A percentile compares a stretch with the other conserved stretches of the same genome.
These are phyloP conservation scores for Arxiozyma slooffiae DNA, from an alignment of 1,139 yeast genomes.

Conservation along the genomic window DNA sequence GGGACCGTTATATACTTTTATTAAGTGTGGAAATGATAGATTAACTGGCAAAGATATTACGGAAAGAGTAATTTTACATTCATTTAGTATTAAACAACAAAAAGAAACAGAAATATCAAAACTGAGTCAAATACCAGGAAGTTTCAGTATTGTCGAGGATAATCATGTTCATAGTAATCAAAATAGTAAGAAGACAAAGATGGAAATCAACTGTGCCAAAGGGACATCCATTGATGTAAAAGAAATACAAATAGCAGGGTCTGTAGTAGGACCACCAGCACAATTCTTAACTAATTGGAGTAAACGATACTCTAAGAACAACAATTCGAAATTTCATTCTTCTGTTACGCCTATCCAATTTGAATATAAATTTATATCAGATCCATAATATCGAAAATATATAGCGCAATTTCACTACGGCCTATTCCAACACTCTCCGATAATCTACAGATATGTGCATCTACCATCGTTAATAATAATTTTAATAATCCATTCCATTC, in stretches of 20 bases:
- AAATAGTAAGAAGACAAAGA: background rate
- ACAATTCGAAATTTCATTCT: too few species aligned
- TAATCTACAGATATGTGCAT: too few species aligned
- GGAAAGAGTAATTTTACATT: conserved; percentile 41
- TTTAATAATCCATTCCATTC: too few species aligned
- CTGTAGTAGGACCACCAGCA: conserved; percentile 32
- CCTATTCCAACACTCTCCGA: too few species aligned
- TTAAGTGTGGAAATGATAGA: conserved; percentile 20
- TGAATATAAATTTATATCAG: too few species aligned
- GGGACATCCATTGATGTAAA: background rate
- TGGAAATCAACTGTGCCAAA: background rate
- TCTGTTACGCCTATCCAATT: too few species aligned
- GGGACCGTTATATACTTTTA: conserved; percentile 50
- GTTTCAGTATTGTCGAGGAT: background rate
- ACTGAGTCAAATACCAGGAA: background rate
- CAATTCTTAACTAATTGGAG: background rate
- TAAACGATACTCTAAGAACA: too few species aligned
- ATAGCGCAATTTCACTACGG: too few species aligned
- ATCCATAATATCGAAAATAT: too few species aligned
- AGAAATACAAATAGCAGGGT: conserved; percentile 1
- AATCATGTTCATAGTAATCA: too few species aligned
- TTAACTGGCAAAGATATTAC: background rate
- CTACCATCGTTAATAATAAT: too few species aligned
- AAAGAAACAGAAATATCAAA: background rate
- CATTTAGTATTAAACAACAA: conserved; percentile 7